Base-by-base conservation (phyloP, 1,139 yeast species). In the Geotrichum reessii region DNA sequence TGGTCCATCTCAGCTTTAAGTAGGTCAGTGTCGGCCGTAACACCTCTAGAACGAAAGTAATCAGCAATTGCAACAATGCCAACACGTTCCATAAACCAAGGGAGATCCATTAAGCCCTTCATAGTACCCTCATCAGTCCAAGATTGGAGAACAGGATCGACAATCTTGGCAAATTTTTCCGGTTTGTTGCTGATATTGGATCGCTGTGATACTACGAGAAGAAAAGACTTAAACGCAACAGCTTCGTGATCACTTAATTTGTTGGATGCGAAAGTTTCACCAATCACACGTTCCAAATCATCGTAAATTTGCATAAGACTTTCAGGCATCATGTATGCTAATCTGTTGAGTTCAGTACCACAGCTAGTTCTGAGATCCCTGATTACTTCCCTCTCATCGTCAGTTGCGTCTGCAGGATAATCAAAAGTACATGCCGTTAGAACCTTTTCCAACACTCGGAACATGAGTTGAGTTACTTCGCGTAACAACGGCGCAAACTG, bases 81-180 rank as follows among this genome's bases (percentile, higher is more conserved):
- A 59, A 95, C 81, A 66, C 98, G 81, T 72, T 92, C 98, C 97
- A 93, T 92, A 67, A 95, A 95, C 97, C 98, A 92, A 64, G 90
- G 96, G 56, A 95, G 77, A 68, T 93, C 96, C 71, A 85, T 78
- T 47, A 93, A 75, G 0, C 97, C 98, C 67, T 89, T 89, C 65
- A 90, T 91, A 0, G 98, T 92, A 19, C 84, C 86, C 17, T 93
- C 93, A 55, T 92, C 90, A 1, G 93, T 85, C 99, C 99, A 95
- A 0, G 97, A 95, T 42, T 81, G 76, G 54, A 95, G 76, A 66
- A 93, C 97, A 0, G 97, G 96, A 69, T 92, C 98, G 2, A 93
- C 99, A 61, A 95, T 87, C 56, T 83, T 82, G 17, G 91, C 81
- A 72, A 95, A 95, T 62, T 91, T 77, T 62, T 84, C 90, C 60